Percentiles rank a stretch among this genome's conserved stretches.
Evolutionary conservation across 202 grass and related monocot genomes (phyloP).

Genomic region (Thinopyrum obtusiflorum): DNA sequence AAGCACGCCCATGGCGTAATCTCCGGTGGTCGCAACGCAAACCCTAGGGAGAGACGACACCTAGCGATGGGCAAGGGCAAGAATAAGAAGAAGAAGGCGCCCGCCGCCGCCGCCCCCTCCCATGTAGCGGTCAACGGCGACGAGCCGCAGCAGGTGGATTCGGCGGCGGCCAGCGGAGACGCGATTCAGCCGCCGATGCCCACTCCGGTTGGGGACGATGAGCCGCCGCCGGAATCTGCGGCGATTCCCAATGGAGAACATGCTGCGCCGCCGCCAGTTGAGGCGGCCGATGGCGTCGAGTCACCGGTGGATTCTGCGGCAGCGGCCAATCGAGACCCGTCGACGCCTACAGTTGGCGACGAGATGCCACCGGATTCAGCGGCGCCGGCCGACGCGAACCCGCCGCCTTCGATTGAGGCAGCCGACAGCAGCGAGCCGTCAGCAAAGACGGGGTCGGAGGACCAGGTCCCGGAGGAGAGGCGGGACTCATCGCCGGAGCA

Average conservation of each 20-base stretch:
- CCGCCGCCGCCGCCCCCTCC: not conserved
- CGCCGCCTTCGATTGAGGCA: not conserved
- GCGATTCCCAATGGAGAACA: not conserved
- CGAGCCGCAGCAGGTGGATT: not conserved
- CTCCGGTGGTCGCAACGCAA: not conserved
- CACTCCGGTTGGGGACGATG: not conserved
- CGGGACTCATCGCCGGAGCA: conserved; percentile 10
- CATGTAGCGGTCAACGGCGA: not conserved
- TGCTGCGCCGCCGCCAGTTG: not conserved
- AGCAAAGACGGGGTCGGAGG: not conserved
- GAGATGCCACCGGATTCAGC: not conserved
- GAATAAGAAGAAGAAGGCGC: not conserved
- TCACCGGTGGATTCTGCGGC: not conserved
- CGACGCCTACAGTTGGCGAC: not conserved
- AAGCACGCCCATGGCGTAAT: not conserved
- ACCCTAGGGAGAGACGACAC: not conserved
- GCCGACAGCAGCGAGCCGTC: not conserved
- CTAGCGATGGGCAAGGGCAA: not conserved
- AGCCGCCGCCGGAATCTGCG: not conserved
- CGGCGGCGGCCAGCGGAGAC: not conserved
- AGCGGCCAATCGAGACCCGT: not conserved
- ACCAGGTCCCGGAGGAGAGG: not conserved
- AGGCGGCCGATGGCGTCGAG: not conserved
- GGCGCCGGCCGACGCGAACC: too few species aligned
- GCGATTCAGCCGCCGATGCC: not conserved